Evolutionary conservation across 371 early-diverging fungal genomes (phyloP).

Genomic region (Syncephalastrum racemosum): DNA sequence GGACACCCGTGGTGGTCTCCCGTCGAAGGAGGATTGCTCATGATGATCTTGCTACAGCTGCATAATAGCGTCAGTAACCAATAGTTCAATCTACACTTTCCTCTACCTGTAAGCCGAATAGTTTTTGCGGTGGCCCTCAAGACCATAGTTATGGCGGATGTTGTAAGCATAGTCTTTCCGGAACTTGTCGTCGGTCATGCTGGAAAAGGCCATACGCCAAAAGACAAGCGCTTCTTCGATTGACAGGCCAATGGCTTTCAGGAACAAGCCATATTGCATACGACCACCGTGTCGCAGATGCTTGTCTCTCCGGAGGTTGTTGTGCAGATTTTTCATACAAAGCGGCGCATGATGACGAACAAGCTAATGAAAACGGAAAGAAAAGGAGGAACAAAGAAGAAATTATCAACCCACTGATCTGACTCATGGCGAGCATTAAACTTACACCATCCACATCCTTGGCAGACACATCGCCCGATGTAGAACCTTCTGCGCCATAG

Average conservation of each 20-base stretch:
- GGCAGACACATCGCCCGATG: conserved; percentile 59
- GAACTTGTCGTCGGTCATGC: conserved; percentile 87
- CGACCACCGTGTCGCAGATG: conserved; percentile 91
- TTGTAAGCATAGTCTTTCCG: conserved; percentile 94
- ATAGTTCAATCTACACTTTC: background rate
- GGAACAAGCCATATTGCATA: conserved; percentile 91
- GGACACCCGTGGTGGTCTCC: conserved; percentile 96
- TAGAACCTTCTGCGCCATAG: conserved; percentile 43
- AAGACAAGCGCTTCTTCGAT: conserved; percentile 91
- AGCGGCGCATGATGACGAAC: conserved; percentile 78
- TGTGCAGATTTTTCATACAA: conserved; percentile 89
- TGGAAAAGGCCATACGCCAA: conserved; percentile 83
- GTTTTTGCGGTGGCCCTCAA: conserved; percentile 94
- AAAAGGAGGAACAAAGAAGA: conserved; percentile 5
- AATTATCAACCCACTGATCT: background rate
- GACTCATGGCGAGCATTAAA: background rate
- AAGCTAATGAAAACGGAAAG: conserved; percentile 33
- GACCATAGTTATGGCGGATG: conserved; percentile 97
- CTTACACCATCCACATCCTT: conserved; percentile 66
- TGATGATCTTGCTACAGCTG: conserved; percentile 90
- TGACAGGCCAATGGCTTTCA: conserved; percentile 92
- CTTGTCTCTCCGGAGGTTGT: conserved; percentile 63
- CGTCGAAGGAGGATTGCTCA: conserved; percentile 69
- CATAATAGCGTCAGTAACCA: conserved; percentile 3
- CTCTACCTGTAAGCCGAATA: conserved; percentile 85